Conservation (phyloP, 2,329 filamentous ascomycete genomes). For the Neospermospora avenae region DNA sequence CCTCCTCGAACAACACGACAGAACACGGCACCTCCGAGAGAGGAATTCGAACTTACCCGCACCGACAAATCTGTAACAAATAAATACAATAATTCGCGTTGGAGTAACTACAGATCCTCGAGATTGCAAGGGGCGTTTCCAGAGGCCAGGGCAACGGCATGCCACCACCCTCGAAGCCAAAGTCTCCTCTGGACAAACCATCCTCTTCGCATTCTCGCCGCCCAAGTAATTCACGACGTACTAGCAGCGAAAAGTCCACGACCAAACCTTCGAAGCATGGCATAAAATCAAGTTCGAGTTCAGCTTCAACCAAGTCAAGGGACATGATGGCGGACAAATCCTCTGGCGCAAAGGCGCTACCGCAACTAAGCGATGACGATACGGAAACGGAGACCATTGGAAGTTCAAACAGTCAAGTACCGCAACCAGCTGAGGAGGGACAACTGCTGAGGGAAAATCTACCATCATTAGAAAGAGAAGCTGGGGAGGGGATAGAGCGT, state of each 20-base stretch:
- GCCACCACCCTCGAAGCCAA: constrained; percentile 32
- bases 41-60: background rate
- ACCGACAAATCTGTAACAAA: background rate
- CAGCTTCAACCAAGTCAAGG: constrained; percentile 19
- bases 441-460: background rate
- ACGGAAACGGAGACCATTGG: constrained; percentile 10
- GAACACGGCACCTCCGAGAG: background rate
- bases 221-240: constrained; percentile 23
- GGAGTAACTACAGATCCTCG: constrained; percentile 12
- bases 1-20: background rate
- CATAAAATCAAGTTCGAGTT: constrained; percentile 18
- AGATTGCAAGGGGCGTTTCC: constrained; percentile 15
- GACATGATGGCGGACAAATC: constrained; percentile 28
- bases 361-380: constrained; percentile 16
- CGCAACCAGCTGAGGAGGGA: background rate
- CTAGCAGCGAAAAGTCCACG: constrained; percentile 29
- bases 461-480: background rate
- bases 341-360: constrained; percentile 23
- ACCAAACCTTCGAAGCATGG: constrained; percentile 32
- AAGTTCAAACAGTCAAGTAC: constrained; percentile 1
- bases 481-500: constrained; percentile 3
- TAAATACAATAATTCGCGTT: constrained; percentile 11
- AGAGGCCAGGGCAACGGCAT: constrained; percentile 31
- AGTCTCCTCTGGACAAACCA: constrained; percentile 34
- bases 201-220: constrained; percentile 28